Evolutionary conservation across 2,329 filamentous ascomycete species (phyloP).

Genomic region (Achaetomium macrosporum): DNA sequence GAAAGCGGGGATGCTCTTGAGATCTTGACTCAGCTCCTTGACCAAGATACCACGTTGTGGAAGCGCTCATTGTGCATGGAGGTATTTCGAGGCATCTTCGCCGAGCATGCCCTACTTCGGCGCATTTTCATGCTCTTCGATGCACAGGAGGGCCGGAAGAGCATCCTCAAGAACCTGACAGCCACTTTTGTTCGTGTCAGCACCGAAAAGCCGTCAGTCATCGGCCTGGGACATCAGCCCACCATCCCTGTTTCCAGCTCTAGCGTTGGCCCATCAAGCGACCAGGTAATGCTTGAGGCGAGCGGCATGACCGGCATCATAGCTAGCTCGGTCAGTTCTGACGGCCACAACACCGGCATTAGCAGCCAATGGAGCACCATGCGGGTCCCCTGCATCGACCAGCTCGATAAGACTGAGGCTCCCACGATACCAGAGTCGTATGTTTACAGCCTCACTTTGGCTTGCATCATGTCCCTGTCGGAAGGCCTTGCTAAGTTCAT

Average conservation of each 20-base stretch:
- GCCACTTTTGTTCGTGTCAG: constrained; percentile 88
- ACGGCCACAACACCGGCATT: constrained; percentile 68
- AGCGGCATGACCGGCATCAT: constrained; percentile 86
- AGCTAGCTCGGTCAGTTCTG: constrained; percentile 60
- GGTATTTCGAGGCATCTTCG: constrained; percentile 78
- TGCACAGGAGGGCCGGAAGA: constrained; percentile 61
- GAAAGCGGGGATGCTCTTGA: constrained; percentile 82
- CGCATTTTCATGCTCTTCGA: constrained; percentile 80
- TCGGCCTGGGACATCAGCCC: constrained; percentile 84
- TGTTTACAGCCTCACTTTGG: constrained; percentile 80
- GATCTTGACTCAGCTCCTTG: constrained; percentile 76
- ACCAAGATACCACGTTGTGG: constrained; percentile 80
- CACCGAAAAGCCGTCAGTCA: constrained; percentile 81
- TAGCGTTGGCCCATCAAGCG: constrained; percentile 54
- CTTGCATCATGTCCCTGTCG: constrained; percentile 83
- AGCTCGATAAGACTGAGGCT: constrained; percentile 85
- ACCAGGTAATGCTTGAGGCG: constrained; percentile 85
- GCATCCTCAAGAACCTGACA: constrained; percentile 74
- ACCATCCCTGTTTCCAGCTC: constrained; percentile 65
- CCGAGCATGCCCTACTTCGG: constrained; percentile 70
- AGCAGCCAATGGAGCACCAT: constrained; percentile 88
- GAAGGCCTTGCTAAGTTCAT: constrained; percentile 92
- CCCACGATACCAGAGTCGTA: constrained; percentile 86
- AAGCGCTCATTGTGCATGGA: constrained; percentile 89
- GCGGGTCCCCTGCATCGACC: constrained; percentile 82